Evolutionary conservation across 768 basidiomycete species (phyloP).

Genomic region (Coprinopsis cinerea): DNA sequence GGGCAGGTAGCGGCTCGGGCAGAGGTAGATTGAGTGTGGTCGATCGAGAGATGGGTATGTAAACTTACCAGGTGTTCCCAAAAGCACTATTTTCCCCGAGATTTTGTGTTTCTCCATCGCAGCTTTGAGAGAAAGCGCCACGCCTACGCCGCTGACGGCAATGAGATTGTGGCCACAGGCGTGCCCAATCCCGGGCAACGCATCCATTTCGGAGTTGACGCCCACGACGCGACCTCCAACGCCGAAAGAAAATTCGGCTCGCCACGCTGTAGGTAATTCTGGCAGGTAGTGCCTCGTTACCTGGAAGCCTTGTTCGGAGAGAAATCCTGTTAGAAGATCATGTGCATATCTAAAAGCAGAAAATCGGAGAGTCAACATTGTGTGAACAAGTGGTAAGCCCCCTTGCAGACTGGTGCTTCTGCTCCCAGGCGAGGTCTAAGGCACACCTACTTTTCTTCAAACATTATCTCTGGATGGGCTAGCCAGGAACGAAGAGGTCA

Average conservation of each 20-base stretch:
- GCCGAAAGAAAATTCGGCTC: slow-evolving; percentile 61
- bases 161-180: slow-evolving; percentile 84
- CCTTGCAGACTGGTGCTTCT: neutral
- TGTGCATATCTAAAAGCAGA: slow-evolving; percentile 56
- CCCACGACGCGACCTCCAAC: slow-evolving; percentile 61
- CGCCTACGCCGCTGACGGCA: slow-evolving; percentile 69
- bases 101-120: slow-evolving; percentile 59
- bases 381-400: neutral
- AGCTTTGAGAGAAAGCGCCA: slow-evolving; percentile 67
- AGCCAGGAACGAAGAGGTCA: slow-evolving; percentile 10
- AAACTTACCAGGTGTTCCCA: slow-evolving; percentile 67
- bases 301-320: slow-evolving; percentile 61
- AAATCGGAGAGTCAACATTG: neutral
- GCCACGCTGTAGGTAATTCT: slow-evolving; percentile 71
- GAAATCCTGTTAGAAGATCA: slow-evolving; percentile 59
- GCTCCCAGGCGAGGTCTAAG: neutral
- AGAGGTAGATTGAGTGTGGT: neutral
- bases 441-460: slow-evolving; percentile 54
- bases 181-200: slow-evolving; percentile 50
- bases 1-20: neutral
- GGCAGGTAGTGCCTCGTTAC: slow-evolving; percentile 69
- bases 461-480: slow-evolving; percentile 65
- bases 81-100: slow-evolving; percentile 61
- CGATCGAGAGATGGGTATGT: neutral
- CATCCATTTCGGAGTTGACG: slow-evolving; percentile 79